Percentiles rank a stretch among this genome's conserved stretches.
Conservation (phyloP, 2,329 filamentous ascomycete species). For the Pseudopithomyces maydicus region DNA sequence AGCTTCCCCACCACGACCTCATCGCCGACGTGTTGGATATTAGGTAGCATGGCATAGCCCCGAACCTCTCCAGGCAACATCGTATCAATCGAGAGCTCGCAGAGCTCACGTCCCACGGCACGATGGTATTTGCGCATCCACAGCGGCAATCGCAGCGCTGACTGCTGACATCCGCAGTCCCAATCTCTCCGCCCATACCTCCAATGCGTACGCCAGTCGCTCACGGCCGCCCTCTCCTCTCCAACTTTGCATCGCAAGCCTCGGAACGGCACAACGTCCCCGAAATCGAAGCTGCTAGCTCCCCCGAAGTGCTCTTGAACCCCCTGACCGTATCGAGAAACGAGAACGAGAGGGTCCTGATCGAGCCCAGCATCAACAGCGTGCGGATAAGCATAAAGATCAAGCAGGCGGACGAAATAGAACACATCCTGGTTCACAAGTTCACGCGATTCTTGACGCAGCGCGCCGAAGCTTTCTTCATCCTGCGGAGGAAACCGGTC, state of each 20-base stretch:
- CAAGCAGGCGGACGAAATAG: constrained; percentile 99
- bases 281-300: constrained; percentile 91
- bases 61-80: constrained; percentile 19
- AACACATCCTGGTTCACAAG: constrained; percentile 97
- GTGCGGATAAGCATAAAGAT: constrained; percentile 98
- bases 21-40: constrained; percentile 27
- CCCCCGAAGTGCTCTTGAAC: constrained; percentile 91
- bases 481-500: constrained; percentile 91
- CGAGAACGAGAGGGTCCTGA: constrained; percentile 94
- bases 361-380: constrained; percentile 96
- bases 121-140: constrained; percentile 31
- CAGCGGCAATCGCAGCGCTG: background rate
- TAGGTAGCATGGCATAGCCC: constrained; percentile 37
- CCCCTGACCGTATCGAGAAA: constrained; percentile 90
- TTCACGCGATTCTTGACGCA: constrained; percentile 97
- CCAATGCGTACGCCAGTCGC: constrained; percentile 90
- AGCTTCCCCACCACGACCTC: constrained; percentile 34
- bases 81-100: constrained; percentile 21
- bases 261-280: constrained; percentile 98
- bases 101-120: constrained; percentile 20
- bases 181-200: constrained; percentile 97
- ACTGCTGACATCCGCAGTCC: constrained; percentile 62
- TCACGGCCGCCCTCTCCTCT: constrained; percentile 93
- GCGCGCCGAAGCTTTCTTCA: constrained; percentile 95
- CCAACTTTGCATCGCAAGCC: constrained; percentile 96